phyloP scores from a whole-genome alignment of 2,329 filamentous ascomycete genomes.

The Tolypocladium album region DNA sequence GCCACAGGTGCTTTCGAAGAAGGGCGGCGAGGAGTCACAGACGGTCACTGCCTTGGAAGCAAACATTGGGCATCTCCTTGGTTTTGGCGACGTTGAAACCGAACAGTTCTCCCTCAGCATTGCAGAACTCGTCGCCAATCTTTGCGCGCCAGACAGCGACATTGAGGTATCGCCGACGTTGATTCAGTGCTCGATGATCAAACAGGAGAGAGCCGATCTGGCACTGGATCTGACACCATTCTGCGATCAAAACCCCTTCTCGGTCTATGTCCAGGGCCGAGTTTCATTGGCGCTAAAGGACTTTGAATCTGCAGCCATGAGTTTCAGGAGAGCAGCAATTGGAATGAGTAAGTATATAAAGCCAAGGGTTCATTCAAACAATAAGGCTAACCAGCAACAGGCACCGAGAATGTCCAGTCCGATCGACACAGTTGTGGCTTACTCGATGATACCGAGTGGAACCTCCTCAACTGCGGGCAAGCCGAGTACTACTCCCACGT shows the following conservation, averaged over 20 bases:
- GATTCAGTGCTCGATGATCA: constrained; percentile 52
- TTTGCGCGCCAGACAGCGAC: constrained; percentile 54
- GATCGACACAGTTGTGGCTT: constrained; percentile 53
- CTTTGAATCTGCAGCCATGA: constrained; percentile 58
- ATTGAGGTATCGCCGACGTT: constrained; percentile 51
- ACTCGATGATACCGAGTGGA: constrained; percentile 66
- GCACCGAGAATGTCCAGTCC: constrained; percentile 31
- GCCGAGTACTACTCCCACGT: constrained; percentile 83
- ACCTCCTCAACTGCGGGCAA: constrained; percentile 58
- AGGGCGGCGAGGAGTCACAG: constrained; percentile 32
- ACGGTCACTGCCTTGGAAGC: constrained; percentile 48
- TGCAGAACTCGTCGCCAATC: constrained; percentile 55
- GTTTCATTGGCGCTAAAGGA: constrained; percentile 65
- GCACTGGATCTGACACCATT: constrained; percentile 47
- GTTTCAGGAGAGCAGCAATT: constrained; percentile 75
- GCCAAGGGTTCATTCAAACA: neutral
- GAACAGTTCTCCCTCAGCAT: constrained; percentile 47
- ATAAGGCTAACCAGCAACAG: constrained; percentile 15
- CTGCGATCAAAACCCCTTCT: constrained; percentile 47
- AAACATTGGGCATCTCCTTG: constrained; percentile 52
- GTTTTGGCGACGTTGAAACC: constrained; percentile 38
- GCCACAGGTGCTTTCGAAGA: constrained; percentile 24
- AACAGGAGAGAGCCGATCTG: constrained; percentile 48
- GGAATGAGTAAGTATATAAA: constrained; percentile 55
- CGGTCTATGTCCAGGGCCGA: constrained; percentile 76